Conservation (phyloP, 2,329 filamentous ascomycete genomes). For the Hypoxylon sp. region DNA sequence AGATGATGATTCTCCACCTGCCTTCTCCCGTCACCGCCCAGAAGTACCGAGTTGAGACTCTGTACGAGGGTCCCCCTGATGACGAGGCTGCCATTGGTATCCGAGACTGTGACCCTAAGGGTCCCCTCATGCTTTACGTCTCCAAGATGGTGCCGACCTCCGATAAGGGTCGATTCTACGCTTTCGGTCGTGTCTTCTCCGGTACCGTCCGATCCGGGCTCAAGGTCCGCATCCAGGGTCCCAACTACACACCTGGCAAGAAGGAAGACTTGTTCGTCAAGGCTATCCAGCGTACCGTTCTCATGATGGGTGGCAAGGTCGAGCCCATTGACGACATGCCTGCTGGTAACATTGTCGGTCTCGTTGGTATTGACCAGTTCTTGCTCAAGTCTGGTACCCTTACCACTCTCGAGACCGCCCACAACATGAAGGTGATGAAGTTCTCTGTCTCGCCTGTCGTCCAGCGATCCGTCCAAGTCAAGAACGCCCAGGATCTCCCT, state of each 20-base stretch:
- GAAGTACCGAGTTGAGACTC: conserved; percentile 97
- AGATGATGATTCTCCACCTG: conserved; percentile 99
- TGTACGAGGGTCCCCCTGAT: conserved; percentile 97
- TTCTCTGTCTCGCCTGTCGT: conserved; percentile 99
- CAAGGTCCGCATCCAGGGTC: conserved; percentile 99
- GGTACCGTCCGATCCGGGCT: conserved; percentile 98
- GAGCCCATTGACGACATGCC: conserved; percentile 99
- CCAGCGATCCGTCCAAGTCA: conserved; percentile 98
- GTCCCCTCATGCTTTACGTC: conserved; percentile 99
- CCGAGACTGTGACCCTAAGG: conserved; percentile 98
- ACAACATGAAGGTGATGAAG: conserved; percentile 99
- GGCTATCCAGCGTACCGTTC: conserved; percentile 98
- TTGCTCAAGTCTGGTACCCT: conserved; percentile 99
- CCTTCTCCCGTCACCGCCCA: conserved; percentile 96
- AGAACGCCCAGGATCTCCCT: conserved; percentile 99
- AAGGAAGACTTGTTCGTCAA: conserved; percentile 99
- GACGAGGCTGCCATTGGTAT: conserved; percentile 95
- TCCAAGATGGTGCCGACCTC: conserved; percentile 99
- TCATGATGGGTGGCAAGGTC: conserved; percentile 99
- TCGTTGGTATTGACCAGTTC: conserved; percentile 99
- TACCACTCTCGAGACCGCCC: conserved; percentile 94
- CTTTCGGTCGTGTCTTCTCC: conserved; percentile 99
- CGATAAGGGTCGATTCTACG: conserved; percentile 99
- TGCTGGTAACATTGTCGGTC: conserved; percentile 99
- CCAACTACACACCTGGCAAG: conserved; percentile 97